Percentiles rank a stretch among this genome's conserved stretches.
Conservation (phyloP, 192 early-diverging fungal species). For the Coemansia sp. region DNA sequence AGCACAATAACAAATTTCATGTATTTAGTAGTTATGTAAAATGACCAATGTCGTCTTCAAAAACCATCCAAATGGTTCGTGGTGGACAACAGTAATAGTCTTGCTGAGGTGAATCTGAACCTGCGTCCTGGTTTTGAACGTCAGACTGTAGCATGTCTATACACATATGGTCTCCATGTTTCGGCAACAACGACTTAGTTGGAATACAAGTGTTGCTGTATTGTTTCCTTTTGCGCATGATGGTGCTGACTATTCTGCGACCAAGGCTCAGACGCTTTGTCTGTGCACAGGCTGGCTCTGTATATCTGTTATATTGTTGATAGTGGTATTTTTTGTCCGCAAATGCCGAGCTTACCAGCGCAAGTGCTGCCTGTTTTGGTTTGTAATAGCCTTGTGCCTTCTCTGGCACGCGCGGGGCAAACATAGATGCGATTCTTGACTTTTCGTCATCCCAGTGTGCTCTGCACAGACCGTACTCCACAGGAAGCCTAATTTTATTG, state of each 20-base stretch:
- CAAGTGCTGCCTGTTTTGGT: slow-evolving; percentile 14
- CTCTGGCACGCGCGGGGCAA: slow-evolving; percentile 28
- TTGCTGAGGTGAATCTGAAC: background rate
- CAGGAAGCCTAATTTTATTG: slow-evolving; percentile 15
- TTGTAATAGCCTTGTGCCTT: slow-evolving; percentile 23
- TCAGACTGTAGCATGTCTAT: no score
- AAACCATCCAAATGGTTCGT: slow-evolving; percentile 16
- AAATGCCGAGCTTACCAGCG: background rate
- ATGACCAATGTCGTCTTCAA: slow-evolving; percentile 27
- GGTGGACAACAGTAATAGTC: background rate
- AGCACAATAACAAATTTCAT: background rate
- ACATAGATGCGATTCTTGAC: slow-evolving; percentile 37
- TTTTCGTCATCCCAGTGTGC: slow-evolving; percentile 39
- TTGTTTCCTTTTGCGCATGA: background rate
- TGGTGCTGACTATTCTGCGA: background rate
- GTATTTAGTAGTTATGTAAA: slow-evolving; percentile 1
- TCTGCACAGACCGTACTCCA: slow-evolving; percentile 41
- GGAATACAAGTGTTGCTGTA: background rate
- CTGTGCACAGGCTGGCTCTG: no score
- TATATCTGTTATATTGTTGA: background rate
- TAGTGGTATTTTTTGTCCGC: background rate
- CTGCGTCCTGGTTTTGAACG: background rate
- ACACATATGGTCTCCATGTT: no score
- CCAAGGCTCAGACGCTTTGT: background rate
- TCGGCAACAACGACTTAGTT: no score